Conservation (phyloP, 805 yeast species). For the Sugiyamaella floridensis region DNA sequence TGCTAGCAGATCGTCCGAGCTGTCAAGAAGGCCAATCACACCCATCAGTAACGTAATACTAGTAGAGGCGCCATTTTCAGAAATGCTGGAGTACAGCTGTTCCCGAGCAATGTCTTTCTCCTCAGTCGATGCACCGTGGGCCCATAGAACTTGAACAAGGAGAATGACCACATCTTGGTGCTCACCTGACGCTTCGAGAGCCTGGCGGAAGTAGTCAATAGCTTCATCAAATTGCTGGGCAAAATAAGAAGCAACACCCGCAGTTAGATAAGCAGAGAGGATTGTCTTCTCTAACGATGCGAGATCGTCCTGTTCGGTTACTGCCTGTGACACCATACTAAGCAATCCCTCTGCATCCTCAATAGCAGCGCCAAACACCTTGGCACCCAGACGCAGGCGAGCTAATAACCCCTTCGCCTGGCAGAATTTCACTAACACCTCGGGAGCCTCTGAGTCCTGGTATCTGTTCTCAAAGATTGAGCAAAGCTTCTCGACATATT, state of each 20-base stretch:
- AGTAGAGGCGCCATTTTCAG: conserved; percentile 57
- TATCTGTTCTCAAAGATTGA: conserved; percentile 46
- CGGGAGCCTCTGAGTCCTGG: conserved; percentile 47
- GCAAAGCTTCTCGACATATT: conserved; percentile 42
- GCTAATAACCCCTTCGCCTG: conserved; percentile 63
- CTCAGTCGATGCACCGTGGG: conserved; percentile 60
- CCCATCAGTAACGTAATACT: conserved; percentile 68
- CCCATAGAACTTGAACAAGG: conserved; percentile 72
- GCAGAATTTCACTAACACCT: conserved; percentile 45
- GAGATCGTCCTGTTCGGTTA: neutral
- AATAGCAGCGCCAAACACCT: conserved; percentile 50
- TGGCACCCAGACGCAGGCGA: conserved; percentile 58
- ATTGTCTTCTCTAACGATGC: neutral
- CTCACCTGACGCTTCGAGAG: conserved; percentile 51
- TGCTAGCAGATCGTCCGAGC: conserved; percentile 43
- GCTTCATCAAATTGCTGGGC: conserved; percentile 56
- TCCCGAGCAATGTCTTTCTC: conserved; percentile 79
- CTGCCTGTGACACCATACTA: neutral
- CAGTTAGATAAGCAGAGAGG: conserved; percentile 55
- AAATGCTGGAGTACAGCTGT: conserved; percentile 64
- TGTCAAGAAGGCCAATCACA: conserved; percentile 62
- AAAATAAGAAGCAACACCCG: conserved; percentile 71
- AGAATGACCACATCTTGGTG: conserved; percentile 63
- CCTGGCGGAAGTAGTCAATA: conserved; percentile 55
- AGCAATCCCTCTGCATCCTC: conserved; percentile 50